Percentiles rank a stretch among this genome's conserved stretches.
These are phyloP conservation scores for Vigna reflexopilosa DNA, from an alignment of 306 rosid species.

Conservation along the genomic window DNA sequence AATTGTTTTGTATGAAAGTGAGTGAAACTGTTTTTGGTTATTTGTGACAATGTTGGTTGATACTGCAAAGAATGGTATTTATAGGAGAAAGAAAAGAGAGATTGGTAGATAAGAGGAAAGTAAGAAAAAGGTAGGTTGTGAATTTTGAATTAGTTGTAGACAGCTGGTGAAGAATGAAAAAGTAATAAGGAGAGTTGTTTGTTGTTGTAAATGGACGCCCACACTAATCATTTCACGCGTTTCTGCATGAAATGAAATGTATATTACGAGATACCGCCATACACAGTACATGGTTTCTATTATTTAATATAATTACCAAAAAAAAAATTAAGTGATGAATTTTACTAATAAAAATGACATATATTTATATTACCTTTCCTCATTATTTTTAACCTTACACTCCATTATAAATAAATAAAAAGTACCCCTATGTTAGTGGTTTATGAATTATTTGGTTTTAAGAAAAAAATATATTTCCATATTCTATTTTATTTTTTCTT, in stretches of 20 bases:
- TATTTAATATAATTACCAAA: too few species aligned
- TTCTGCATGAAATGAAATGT: constrained; percentile 9
- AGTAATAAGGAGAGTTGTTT: background rate
- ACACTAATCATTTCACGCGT: constrained; percentile 42
- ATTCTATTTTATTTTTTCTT: too few species aligned
- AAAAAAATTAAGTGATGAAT: too few species aligned
- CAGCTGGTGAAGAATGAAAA: constrained; percentile 7
- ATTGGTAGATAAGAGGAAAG: background rate
- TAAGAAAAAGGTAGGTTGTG: constrained; percentile 11
- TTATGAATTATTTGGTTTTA: too few species aligned
- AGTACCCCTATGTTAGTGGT: too few species aligned
- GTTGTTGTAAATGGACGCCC: background rate
- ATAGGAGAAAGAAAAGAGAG: constrained; percentile 24
- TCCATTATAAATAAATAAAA: too few species aligned
- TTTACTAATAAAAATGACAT: too few species aligned
- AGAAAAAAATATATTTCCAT: too few species aligned
- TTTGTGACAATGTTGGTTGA: background rate
- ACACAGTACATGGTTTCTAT: too few species aligned
- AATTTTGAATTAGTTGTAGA: background rate
- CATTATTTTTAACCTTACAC: too few species aligned
- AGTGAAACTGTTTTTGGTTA: background rate
- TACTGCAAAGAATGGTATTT: constrained; percentile 9
- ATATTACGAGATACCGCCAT: background rate
- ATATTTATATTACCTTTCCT: too few species aligned
- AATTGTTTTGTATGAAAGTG: background rate